Conservation (phyloP, 352 stramenopile species). For the Phytophthora palmivora region DNA sequence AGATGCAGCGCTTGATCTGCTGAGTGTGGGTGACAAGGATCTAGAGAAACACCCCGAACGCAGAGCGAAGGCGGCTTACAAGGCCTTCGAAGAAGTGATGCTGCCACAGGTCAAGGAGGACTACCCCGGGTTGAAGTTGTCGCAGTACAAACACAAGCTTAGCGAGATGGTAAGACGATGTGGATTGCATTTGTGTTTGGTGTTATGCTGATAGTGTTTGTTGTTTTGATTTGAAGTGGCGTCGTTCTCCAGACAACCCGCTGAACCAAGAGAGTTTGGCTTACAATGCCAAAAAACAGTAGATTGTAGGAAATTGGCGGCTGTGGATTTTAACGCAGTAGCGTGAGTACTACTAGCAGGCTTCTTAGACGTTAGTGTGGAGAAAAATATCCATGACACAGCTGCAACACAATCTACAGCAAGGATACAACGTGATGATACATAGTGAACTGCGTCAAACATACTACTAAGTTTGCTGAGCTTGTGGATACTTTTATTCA, state of each 20-base stretch:
- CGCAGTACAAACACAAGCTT: conserved; percentile 85
- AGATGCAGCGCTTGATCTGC: conserved; percentile 68
- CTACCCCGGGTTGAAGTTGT: conserved; percentile 78
- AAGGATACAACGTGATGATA: too few relatives aligned
- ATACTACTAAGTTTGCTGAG: too few relatives aligned
- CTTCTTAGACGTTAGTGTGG: too few relatives aligned
- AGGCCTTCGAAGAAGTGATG: conserved; percentile 81
- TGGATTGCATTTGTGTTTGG: background rate
- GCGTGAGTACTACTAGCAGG: too few relatives aligned
- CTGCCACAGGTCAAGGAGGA: conserved; percentile 74
- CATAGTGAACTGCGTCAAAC: too few relatives aligned
- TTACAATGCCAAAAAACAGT: conserved; percentile 83
- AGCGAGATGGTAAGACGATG: conserved; percentile 67
- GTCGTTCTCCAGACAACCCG: conserved; percentile 78
- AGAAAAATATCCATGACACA: too few relatives aligned
- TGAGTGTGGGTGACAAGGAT: conserved; percentile 59
- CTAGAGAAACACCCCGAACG: conserved; percentile 70
- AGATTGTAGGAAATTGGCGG: conserved; percentile 4
- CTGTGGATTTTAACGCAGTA: too few relatives aligned
- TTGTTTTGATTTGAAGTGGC: conserved; percentile 56
- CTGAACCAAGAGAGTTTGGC: conserved; percentile 77
- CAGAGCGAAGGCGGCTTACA: conserved; percentile 80
- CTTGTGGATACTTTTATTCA: too few relatives aligned
- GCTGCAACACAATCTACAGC: too few relatives aligned
- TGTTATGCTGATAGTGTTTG: conserved; percentile 19